Base-by-base conservation (phyloP, 306 rosid genomes). In the Senna siamea region DNA sequence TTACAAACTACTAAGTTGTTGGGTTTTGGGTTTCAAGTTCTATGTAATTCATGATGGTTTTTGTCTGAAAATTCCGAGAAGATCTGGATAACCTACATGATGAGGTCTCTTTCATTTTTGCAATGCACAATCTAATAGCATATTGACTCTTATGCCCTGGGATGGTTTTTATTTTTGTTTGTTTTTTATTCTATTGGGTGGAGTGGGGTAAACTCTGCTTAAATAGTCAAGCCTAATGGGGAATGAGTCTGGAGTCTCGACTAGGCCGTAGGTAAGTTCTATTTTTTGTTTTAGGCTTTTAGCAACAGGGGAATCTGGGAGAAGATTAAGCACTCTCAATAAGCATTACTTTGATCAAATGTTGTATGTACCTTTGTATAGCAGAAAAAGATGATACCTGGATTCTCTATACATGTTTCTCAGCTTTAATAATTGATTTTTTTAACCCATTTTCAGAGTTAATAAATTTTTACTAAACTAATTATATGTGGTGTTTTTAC, bases 401-500 rank as follows among this genome's bases (percentile, higher is more conserved):
- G 47, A 13, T 9, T 20, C 9, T 41, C 37, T 41, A 0, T 32
- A 0, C 5, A 4, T 44, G 23, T 55, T 53, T 46, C 74, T 62
- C 8, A 56, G 28, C 20, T 54, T 56, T 69, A 15, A 47, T 71
- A 34, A 17, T 64, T 17, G 30, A 44, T 20, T 14, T 68, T 32
- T 65, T 69, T 58, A 23, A 44, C 22, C 34, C 37, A 13, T 44
- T 37, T 40, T 4, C 15, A 2, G 35, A 51, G 73, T 69, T 30
- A 4, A 51, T 40, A 15, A 59, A 73, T 55, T 14, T 35, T 63
- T 80, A 28, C 20, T 72, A 13, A 13, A 30, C 9, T 56, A 57
- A 13, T 69, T 57, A 28, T 55, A 7, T 38, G 9, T 80, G 78
- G 64, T 78, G 73, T 64, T 65, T 66, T 63, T 74, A 28, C 11